These are phyloP conservation scores for Boletus sensibilis DNA, from an alignment of 768 basidiomycete genomes.

Conservation along the genomic window DNA sequence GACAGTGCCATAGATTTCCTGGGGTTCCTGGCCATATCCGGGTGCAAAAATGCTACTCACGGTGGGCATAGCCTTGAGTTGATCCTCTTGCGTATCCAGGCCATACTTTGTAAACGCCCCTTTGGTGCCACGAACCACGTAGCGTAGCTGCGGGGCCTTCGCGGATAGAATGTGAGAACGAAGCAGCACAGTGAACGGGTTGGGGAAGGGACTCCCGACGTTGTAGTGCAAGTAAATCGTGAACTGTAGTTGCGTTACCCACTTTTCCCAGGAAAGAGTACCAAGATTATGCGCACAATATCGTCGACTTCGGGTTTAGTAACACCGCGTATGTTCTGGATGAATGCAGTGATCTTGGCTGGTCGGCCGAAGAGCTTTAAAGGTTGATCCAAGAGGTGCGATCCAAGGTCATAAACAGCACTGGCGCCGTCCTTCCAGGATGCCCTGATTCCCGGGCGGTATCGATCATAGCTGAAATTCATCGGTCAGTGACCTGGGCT, in stretches of 20 bases:
- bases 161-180: conserved; percentile 71
- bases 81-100: conserved; percentile 76
- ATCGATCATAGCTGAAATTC: conserved; percentile 65
- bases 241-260: conserved; percentile 37
- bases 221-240: conserved; percentile 53
- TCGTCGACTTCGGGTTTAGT: conserved; percentile 68
- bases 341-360: conserved; percentile 60
- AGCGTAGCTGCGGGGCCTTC: conserved; percentile 65
- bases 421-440: conserved; percentile 82
- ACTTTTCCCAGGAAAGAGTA: not conserved
- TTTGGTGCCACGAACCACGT: conserved; percentile 64
- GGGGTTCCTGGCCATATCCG: conserved; percentile 60
- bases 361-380: conserved; percentile 77
- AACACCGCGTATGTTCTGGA: conserved; percentile 66
- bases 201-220: conserved; percentile 37
- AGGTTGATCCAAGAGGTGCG: conserved; percentile 79
- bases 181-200: conserved; percentile 65
- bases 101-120: conserved; percentile 77
- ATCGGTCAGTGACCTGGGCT: not conserved
- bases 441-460: conserved; percentile 59
- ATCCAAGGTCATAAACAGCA: conserved; percentile 72
- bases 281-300: conserved; percentile 40
- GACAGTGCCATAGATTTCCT: conserved; percentile 59
- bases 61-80: conserved; percentile 56
- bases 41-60: conserved; percentile 45